phyloP scores from a whole-genome alignment of 495 filamentous ascomycete genomes.

The Alectoria sarmentosa region DNA sequence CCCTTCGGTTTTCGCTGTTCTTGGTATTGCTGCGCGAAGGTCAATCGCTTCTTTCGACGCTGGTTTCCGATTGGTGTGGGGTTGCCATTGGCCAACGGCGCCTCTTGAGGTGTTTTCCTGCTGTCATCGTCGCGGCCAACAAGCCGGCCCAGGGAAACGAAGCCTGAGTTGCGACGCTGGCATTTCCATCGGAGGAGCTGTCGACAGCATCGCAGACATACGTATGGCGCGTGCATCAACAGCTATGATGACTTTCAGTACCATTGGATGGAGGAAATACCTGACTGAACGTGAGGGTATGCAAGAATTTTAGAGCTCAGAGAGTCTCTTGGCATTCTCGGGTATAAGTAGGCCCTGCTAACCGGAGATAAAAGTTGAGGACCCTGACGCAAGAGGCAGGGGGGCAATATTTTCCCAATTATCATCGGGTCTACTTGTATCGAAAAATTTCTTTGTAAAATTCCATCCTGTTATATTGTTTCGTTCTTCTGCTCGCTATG shows the following conservation, averaged over 20 bases:
- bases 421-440: no score
- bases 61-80: neutral
- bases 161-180: constrained; percentile 11
- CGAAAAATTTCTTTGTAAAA: neutral
- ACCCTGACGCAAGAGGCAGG: neutral
- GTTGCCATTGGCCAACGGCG: neutral
- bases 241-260: neutral
- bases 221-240: constrained; percentile 19
- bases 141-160: constrained; percentile 14
- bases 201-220: constrained; percentile 19
- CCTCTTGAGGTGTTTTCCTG: neutral
- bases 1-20: constrained; percentile 12
- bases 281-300: neutral
- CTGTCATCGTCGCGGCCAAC: constrained; percentile 3
- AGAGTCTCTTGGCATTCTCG: neutral
- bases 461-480: neutral
- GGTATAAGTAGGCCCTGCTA: neutral
- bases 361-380: neutral
- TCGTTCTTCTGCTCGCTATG: constrained; percentile 44
- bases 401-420: neutral
- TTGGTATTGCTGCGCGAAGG: constrained; percentile 7
- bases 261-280: neutral
- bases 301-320: neutral
- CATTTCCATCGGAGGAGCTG: constrained; percentile 7
- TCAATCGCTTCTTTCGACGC: constrained; percentile 5